Evolutionary conservation across 129 eudicot genomes (phyloP), one percentile per base, ranked within the genome.

Genomic region (Solidago caesia): DNA sequence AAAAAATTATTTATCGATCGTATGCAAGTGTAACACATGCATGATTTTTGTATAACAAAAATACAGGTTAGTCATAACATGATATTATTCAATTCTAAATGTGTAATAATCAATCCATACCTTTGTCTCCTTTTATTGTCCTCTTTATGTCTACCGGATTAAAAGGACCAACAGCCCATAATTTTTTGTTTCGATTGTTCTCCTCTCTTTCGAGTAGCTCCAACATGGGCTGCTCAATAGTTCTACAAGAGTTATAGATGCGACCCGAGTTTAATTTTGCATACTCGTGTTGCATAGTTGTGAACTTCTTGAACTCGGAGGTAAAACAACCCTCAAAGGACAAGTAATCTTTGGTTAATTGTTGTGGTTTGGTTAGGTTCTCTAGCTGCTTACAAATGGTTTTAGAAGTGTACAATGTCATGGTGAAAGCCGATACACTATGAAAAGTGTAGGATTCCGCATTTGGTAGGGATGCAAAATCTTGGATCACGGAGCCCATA

Each of bases 401-500:
- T n/a, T 85, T 65, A 79, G 88, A 89, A 12, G 62, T 44, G 75
- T 45, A 75, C 14, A 73, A 63, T 49, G 80, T 77, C 7, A 64
- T 61, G 0, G 85, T 14, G 27, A 87, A 87, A 11, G 90, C 90
- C 0, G 90, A 85, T 5, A 81, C 80, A 46, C 90, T 71, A 70
- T 78, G 79, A 59, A 89, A 84, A 9, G 81, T 70, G 68, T 87
- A 87, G 10, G 88, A 75, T 58, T 87, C 96, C 0, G 88, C 89
- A 56, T 87, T 89, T 8, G 84, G 82, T 5, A 87, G 80, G 0
- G 64, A 73, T 39, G 70, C 70, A 14, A 85, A 63, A 57, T 86
- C 97, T 75, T 91, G 92, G 16, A 86, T 81, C 3, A 86, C 92
- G 0, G 77, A 71, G 2, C 85, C 77, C 88, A 91, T 86, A 15